These are phyloP conservation scores for Aphanocladium album DNA, from an alignment of 2,329 filamentous ascomycete genomes.

Conservation along the genomic window DNA sequence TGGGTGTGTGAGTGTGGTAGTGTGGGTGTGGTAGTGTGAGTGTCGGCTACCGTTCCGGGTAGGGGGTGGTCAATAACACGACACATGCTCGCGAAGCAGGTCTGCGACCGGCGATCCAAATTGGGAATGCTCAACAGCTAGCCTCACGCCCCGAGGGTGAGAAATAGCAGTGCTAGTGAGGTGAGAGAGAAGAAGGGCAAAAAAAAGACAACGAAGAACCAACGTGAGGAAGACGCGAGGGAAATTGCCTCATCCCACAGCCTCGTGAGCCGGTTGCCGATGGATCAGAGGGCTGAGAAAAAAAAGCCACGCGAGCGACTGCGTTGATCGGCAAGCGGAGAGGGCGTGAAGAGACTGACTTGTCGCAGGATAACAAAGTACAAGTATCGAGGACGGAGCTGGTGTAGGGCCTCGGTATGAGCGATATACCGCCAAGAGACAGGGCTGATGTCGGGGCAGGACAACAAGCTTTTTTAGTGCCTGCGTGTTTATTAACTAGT, in stretches of 20 bases:
- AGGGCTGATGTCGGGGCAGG: constrained; percentile 5
- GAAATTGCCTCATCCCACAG: constrained; percentile 11
- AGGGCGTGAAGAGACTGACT: background rate
- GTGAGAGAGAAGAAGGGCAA: background rate
- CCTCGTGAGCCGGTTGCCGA: constrained; percentile 3
- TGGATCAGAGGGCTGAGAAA: background rate
- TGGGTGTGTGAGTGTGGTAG: background rate
- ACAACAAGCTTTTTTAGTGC: constrained; percentile 9
- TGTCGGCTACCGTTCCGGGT: background rate
- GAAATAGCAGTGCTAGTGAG: background rate
- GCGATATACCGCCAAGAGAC: constrained; percentile 7
- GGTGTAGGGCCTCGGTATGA: background rate
- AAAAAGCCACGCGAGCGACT: background rate
- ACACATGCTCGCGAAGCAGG: background rate
- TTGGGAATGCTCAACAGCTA: background rate
- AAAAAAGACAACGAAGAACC: background rate
- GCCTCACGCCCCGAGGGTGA: background rate
- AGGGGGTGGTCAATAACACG: background rate
- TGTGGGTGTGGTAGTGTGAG: background rate
- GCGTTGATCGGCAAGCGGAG: background rate
- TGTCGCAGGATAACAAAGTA: background rate
- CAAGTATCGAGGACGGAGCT: background rate
- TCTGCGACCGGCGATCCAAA: background rate
- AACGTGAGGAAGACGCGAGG: background rate
- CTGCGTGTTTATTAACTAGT: background rate